These are phyloP conservation scores for Alternaria ethzedia DNA, from an alignment of 2,329 filamentous ascomycete species.

Conservation along the genomic window DNA sequence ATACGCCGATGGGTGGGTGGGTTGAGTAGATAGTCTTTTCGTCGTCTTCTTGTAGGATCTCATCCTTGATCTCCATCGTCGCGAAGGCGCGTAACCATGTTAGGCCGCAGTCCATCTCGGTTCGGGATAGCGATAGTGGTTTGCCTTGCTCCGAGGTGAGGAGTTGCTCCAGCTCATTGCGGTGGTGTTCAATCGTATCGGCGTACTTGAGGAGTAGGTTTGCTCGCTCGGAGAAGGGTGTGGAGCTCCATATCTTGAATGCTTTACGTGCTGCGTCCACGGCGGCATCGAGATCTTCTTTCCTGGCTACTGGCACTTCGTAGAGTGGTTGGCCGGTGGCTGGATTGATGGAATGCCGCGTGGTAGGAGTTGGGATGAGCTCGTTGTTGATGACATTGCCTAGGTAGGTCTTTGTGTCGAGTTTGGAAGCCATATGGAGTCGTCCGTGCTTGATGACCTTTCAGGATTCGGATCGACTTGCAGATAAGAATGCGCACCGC, in stretches of 20 bases:
- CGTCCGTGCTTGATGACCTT: neutral
- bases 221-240: constrained; percentile 25
- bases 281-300: constrained; percentile 57
- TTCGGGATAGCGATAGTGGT: constrained; percentile 25
- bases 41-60: constrained; percentile 48
- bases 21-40: constrained; percentile 52
- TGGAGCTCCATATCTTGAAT: constrained; percentile 52
- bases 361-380: constrained; percentile 49
- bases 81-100: constrained; percentile 42
- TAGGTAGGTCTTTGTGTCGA: constrained; percentile 15
- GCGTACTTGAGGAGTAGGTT: constrained; percentile 25
- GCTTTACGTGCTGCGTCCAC: constrained; percentile 54
- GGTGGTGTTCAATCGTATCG: constrained; percentile 26
- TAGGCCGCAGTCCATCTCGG: constrained; percentile 19
- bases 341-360: constrained; percentile 57
- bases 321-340: constrained; percentile 55
- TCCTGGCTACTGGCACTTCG: constrained; percentile 56
- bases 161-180: constrained; percentile 27
- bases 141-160: constrained; percentile 36
- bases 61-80: constrained; percentile 43
- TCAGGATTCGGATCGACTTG: neutral
- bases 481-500: neutral
- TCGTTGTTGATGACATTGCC: constrained; percentile 59
- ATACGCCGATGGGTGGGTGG: constrained; percentile 55
- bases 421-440: neutral